Conservation (phyloP, 441 rosid genomes). For the Pelargonium exstipulatum region DNA sequence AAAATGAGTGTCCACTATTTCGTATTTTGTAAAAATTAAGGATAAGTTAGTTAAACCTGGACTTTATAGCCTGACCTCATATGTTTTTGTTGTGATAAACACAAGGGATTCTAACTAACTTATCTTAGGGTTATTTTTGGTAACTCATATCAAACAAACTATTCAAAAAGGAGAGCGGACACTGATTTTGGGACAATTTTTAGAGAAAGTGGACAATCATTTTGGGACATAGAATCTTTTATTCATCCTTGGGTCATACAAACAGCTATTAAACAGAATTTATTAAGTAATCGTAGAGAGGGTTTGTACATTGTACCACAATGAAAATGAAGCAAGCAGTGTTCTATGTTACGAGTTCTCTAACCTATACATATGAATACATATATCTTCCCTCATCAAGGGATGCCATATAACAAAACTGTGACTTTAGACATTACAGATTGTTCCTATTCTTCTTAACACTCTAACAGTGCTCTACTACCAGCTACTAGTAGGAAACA, state of each 20-base stretch:
- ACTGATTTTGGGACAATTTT: no score
- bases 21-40: slow-evolving; percentile 4
- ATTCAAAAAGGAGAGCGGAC: no score
- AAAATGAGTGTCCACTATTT: no score
- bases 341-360: not conserved
- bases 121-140: no score
- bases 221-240: not conserved
- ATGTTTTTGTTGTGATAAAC: no score
- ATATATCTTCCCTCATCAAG: not conserved
- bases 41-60: slow-evolving; percentile 1
- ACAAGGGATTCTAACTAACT: no score
- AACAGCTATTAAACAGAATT: not conserved
- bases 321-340: not conserved
- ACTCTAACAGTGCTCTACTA: not conserved
- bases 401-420: not conserved
- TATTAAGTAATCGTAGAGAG: not conserved
- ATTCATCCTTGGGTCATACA: not conserved
- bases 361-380: not conserved
- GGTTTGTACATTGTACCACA: not conserved
- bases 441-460: not conserved
- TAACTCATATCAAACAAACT: no score
- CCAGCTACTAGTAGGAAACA: not conserved
- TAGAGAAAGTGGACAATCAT: no score
- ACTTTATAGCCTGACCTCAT: no score
- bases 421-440: not conserved